phyloP scores from a whole-genome alignment of 352 stramenopile genomes.

The Phytophthora sp. region DNA sequence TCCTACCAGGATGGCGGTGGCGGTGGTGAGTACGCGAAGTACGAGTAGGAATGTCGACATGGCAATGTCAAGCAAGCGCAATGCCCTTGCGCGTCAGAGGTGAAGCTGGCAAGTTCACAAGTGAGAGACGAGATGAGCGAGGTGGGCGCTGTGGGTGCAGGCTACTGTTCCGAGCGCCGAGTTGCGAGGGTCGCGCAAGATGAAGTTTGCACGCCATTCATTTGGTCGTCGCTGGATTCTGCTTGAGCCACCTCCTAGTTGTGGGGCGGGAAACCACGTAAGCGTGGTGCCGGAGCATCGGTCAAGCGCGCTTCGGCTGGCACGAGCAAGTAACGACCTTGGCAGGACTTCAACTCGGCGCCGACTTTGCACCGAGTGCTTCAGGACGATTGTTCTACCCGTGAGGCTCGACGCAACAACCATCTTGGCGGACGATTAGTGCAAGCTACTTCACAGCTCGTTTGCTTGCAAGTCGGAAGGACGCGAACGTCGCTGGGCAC shows the following conservation, averaged over 20 bases:
- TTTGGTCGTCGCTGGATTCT: constrained; percentile 13
- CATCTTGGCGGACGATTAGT: neutral
- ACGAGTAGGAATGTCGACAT: constrained; percentile 27
- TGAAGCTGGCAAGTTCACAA: constrained; percentile 9
- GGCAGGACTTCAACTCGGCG: constrained; percentile 13
- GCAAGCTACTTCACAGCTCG: neutral
- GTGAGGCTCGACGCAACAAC: neutral
- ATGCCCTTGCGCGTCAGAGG: too few species aligned
- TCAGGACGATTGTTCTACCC: neutral
- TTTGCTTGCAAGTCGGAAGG: constrained; percentile 6
- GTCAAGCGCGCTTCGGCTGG: too few species aligned
- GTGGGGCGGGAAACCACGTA: constrained; percentile 8
- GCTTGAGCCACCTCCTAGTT: neutral
- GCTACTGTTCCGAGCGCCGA: neutral
- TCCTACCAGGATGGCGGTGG: constrained; percentile 17
- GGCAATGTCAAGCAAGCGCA: too few species aligned
- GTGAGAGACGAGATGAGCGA: constrained; percentile 3
- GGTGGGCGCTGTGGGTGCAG: neutral
- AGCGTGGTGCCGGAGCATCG: neutral
- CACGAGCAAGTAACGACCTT: neutral
- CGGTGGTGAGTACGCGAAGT: constrained; percentile 29
- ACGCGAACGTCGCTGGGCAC: too few species aligned
- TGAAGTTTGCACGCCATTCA: constrained; percentile 4
- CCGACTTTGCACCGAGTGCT: constrained; percentile 5
- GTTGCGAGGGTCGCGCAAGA: neutral